Percentiles rank a stretch among this genome's conserved stretches.
These are phyloP conservation scores for Naganishia randhawae DNA, from an alignment of 768 basidiomycete genomes.

Conservation along the genomic window DNA sequence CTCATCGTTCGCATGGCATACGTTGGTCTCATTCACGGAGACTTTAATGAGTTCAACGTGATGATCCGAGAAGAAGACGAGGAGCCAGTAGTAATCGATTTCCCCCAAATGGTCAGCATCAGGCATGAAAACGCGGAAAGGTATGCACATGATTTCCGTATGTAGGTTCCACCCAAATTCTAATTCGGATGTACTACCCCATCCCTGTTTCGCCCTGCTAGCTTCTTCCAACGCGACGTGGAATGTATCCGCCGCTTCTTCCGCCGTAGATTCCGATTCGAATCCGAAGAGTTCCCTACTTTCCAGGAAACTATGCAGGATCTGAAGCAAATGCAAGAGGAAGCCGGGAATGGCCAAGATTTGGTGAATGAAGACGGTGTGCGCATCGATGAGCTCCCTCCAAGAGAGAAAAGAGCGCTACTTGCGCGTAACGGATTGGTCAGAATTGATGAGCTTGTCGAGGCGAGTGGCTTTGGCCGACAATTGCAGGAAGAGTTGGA, in stretches of 20 bases:
- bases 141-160: slow-evolving; percentile 54
- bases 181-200: too few species aligned
- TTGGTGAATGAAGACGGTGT: slow-evolving; percentile 22
- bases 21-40: slow-evolving; percentile 94
- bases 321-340: slow-evolving; percentile 17
- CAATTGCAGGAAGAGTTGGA: slow-evolving; percentile 77
- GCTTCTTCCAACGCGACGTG: slow-evolving; percentile 99
- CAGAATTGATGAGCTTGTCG: slow-evolving; percentile 82
- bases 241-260: slow-evolving; percentile 94
- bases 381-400: slow-evolving; percentile 19
- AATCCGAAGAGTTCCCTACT: slow-evolving; percentile 79
- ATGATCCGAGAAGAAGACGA: slow-evolving; percentile 72
- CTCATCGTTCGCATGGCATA: slow-evolving; percentile 90
- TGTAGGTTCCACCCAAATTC: background rate
- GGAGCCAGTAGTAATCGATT: slow-evolving; percentile 90
- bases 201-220: slow-evolving; percentile 46
- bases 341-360: slow-evolving; percentile 21
- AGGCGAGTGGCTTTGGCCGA: slow-evolving; percentile 86
- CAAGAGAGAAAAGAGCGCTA: slow-evolving; percentile 49
- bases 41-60: slow-evolving; percentile 99
- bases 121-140: slow-evolving; percentile 96
- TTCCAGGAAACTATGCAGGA: slow-evolving; percentile 67
- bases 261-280: slow-evolving; percentile 82
- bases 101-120: slow-evolving; percentile 98
- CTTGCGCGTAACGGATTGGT: slow-evolving; percentile 40